Conservation (phyloP, 225 moss, liverwort and hornwort species). For the Bryum argenteum region DNA sequence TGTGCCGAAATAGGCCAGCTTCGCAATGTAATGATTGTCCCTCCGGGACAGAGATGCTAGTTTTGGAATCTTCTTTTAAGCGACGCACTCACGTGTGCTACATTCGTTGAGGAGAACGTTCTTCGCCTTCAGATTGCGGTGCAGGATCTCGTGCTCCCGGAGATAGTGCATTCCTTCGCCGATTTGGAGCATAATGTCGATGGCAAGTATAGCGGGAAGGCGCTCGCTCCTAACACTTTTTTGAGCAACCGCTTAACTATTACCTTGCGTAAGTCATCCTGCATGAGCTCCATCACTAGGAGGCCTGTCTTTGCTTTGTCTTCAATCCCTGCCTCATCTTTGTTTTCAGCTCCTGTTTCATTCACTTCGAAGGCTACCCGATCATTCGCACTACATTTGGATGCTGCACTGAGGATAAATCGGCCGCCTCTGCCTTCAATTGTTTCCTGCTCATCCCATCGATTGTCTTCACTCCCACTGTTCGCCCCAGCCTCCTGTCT, state of each 20-base stretch:
- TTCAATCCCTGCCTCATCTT: not conserved
- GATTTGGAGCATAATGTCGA: constrained; percentile 56
- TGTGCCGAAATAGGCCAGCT: constrained; percentile 53
- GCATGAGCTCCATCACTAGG: constrained; percentile 59
- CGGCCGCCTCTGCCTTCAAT: constrained; percentile 57
- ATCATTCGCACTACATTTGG: constrained; percentile 55
- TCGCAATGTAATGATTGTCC: constrained; percentile 44
- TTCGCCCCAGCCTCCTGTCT: constrained; percentile 35
- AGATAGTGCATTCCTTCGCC: constrained; percentile 52
- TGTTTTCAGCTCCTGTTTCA: too few relatives aligned
- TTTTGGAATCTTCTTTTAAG: constrained; percentile 35
- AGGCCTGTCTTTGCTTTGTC: constrained; percentile 34
- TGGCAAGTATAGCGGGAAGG: constrained; percentile 52
- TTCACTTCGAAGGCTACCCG: constrained; percentile 40
- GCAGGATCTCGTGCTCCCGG: constrained; percentile 45
- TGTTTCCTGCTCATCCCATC: constrained; percentile 44
- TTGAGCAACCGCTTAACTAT: constrained; percentile 43
- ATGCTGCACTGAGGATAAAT: constrained; percentile 53
- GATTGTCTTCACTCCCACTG: constrained; percentile 51
- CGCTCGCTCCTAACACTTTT: constrained; percentile 26
- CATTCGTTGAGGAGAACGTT: constrained; percentile 46
- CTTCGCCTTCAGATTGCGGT: constrained; percentile 54
- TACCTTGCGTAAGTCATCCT: constrained; percentile 47
- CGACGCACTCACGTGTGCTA: constrained; percentile 15
- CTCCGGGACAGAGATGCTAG: constrained; percentile 36